Conservation (phyloP, 805 yeast genomes). For the Schizosaccharomyces japonicus region DNA sequence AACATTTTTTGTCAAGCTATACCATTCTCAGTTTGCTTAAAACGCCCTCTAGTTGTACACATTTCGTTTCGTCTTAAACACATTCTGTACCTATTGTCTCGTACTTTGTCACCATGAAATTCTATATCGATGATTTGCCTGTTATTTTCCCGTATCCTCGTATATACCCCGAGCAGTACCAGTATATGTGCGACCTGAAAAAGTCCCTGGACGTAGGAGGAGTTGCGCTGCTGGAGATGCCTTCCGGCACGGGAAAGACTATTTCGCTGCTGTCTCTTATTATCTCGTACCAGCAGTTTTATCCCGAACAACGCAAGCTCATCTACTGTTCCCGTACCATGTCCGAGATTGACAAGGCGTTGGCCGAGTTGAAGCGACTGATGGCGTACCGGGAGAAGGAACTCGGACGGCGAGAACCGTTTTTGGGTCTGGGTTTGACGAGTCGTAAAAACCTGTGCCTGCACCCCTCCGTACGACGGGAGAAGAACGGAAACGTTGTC, state of each 20-base stretch:
- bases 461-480: slow-evolving; percentile 69
- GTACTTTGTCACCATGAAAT: not conserved
- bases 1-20: no score
- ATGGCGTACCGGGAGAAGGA: slow-evolving; percentile 72
- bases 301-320: slow-evolving; percentile 82
- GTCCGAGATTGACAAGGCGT: slow-evolving; percentile 95
- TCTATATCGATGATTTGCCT: slow-evolving; percentile 68
- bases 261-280: slow-evolving; percentile 74
- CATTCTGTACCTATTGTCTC: no score
- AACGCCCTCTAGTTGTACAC: no score
- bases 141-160: slow-evolving; percentile 89
- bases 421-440: slow-evolving; percentile 81
- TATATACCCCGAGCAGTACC: slow-evolving; percentile 88
- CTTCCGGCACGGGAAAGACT: slow-evolving; percentile 97
- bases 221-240: slow-evolving; percentile 62
- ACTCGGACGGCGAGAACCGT: slow-evolving; percentile 69
- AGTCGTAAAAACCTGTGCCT: slow-evolving; percentile 84
- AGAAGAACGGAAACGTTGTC: slow-evolving; percentile 72
- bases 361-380: slow-evolving; percentile 66
- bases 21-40: no score
- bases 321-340: slow-evolving; percentile 97
- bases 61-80: no score
- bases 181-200: slow-evolving; percentile 89
- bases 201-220: slow-evolving; percentile 81
- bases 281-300: slow-evolving; percentile 70